A percentile compares a stretch with the other conserved stretches of the same genome.
Conservation (phyloP, 2,329 filamentous ascomycete genomes). For the Phaeophleospora eucalypticola region DNA sequence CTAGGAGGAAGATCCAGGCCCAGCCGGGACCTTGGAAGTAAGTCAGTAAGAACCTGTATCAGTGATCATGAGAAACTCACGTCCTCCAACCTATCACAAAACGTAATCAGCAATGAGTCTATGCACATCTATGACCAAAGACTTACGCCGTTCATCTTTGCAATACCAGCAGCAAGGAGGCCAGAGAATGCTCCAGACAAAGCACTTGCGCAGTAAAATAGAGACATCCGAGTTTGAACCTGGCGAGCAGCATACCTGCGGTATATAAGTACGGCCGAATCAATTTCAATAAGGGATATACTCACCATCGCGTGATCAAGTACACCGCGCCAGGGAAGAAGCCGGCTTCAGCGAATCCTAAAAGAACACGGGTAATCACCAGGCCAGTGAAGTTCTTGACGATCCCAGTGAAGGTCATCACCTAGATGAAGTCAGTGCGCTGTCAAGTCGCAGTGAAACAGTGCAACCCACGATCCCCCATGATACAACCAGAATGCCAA, state of each 20-base stretch:
- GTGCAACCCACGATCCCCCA: slow-evolving; percentile 30
- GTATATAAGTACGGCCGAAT: slow-evolving; percentile 16
- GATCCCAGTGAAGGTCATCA: slow-evolving; percentile 26
- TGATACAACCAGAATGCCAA: slow-evolving; percentile 23
- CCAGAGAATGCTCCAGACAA: slow-evolving; percentile 23
- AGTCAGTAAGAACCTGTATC: too few relatives aligned
- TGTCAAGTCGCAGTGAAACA: too few relatives aligned
- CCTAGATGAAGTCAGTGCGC: too few relatives aligned
- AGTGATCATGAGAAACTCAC: too few relatives aligned
- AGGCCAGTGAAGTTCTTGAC: slow-evolving; percentile 26
- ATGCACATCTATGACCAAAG: too few relatives aligned
- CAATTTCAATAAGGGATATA: slow-evolving; percentile 9
- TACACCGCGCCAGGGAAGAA: slow-evolving; percentile 20
- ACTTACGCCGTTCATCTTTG: slow-evolving; percentile 41
- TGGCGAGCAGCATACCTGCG: slow-evolving; percentile 19
- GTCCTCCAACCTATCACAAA: too few relatives aligned
- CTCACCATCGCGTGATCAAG: slow-evolving; percentile 19
- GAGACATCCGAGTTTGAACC: slow-evolving; percentile 21
- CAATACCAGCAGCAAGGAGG: slow-evolving; percentile 25
- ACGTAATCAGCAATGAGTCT: too few relatives aligned
- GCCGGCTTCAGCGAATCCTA: slow-evolving; percentile 24
- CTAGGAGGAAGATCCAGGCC: slow-evolving; percentile 52
- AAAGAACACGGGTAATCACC: slow-evolving; percentile 17
- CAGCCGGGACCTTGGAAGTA: not conserved
- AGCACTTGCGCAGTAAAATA: slow-evolving; percentile 22